Conservation (phyloP, 306 rosid genomes). For the Gastrolobium villosum region DNA sequence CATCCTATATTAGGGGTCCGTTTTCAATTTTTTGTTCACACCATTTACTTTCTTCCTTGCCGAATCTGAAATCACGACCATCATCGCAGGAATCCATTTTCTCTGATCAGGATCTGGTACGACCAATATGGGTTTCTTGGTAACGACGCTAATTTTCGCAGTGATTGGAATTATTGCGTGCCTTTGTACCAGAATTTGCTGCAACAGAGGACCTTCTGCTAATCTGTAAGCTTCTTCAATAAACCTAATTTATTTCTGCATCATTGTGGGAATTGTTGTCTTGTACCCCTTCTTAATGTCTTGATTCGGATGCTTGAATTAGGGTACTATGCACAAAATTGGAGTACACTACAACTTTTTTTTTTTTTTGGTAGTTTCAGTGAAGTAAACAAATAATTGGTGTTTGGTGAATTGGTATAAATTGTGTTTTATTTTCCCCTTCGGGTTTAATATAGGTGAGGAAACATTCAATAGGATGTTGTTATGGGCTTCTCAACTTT, state of each 20-base stretch:
- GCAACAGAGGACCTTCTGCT: constrained; percentile 75
- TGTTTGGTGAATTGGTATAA: neutral
- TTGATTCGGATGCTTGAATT: neutral
- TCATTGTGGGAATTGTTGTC: neutral
- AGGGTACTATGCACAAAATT: neutral
- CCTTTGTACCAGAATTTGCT: constrained; percentile 68
- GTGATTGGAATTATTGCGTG: constrained; percentile 69
- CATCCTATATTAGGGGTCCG: neutral
- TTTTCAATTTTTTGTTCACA: neutral
- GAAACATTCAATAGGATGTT: neutral
- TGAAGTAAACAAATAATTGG: neutral
- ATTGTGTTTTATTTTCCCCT: neutral
- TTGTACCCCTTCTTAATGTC: neutral
- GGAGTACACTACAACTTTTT: neutral
- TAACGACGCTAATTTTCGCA: constrained; percentile 67
- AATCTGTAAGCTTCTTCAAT: constrained; percentile 62
- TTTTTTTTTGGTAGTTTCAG: neutral
- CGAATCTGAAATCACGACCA: constrained; percentile 14
- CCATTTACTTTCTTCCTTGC: neutral
- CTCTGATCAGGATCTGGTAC: constrained; percentile 49
- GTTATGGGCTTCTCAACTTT: neutral
- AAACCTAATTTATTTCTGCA: neutral
- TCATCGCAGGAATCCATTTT: constrained; percentile 46
- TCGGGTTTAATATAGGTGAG: neutral
- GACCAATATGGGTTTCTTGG: constrained; percentile 71